Evolutionary conservation across 2,329 filamentous ascomycete genomes (phyloP).

Genomic region (Apiospora arundinis): DNA sequence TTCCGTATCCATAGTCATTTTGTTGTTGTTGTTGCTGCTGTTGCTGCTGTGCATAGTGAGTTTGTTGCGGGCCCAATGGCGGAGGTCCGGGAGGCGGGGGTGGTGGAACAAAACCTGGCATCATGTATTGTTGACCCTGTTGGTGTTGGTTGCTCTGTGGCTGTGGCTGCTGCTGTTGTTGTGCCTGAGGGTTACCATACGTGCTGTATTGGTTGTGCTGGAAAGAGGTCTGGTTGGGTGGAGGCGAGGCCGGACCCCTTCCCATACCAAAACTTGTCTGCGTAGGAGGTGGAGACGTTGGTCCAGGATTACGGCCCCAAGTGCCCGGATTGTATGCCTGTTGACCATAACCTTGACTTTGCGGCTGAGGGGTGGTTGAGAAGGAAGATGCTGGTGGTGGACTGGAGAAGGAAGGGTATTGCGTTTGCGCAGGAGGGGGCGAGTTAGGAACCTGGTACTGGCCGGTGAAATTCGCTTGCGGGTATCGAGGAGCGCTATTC

Average conservation of each 20-base stretch:
- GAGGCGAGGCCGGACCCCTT: slow-evolving; percentile 58
- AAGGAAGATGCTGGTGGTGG: slow-evolving; percentile 45
- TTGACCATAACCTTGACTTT: slow-evolving; percentile 54
- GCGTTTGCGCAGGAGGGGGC: slow-evolving; percentile 57
- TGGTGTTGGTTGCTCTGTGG: slow-evolving; percentile 40
- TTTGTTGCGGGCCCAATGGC: slow-evolving; percentile 67
- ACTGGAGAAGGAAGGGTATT: slow-evolving; percentile 51
- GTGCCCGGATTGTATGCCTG: slow-evolving; percentile 62
- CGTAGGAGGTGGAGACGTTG: slow-evolving; percentile 52
- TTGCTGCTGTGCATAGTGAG: slow-evolving; percentile 53
- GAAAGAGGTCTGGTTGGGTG: slow-evolving; percentile 52
- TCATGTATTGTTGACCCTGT: slow-evolving; percentile 50
- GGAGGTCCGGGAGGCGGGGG: slow-evolving; percentile 69
- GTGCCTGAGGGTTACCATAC: slow-evolving; percentile 52
- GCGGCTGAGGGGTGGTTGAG: slow-evolving; percentile 39
- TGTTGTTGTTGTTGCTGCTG: slow-evolving; percentile 13
- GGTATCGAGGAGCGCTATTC: slow-evolving; percentile 55
- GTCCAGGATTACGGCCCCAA: slow-evolving; percentile 63
- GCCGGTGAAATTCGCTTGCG: slow-evolving; percentile 58
- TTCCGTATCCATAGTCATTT: slow-evolving; percentile 19
- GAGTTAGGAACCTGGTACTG: slow-evolving; percentile 67
- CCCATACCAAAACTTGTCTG: slow-evolving; percentile 45
- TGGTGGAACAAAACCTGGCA: slow-evolving; percentile 66
- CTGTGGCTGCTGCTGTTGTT: slow-evolving; percentile 43
- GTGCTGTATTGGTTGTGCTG: slow-evolving; percentile 54